Conservation (phyloP, 2,329 filamentous ascomycete genomes). For the Phyllosticta ampelicida region DNA sequence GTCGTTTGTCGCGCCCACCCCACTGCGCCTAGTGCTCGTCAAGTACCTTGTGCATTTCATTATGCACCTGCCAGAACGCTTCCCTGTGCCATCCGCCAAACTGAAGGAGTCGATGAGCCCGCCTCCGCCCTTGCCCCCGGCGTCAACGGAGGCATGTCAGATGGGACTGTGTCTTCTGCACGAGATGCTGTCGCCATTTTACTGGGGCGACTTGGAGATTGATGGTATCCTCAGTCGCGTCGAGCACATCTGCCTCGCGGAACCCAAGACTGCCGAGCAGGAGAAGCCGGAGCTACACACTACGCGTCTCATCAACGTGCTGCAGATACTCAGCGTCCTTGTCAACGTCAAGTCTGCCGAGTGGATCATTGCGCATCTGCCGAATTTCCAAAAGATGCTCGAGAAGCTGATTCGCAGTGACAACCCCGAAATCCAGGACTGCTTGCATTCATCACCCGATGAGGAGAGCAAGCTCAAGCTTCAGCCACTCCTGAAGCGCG, state of each 20-base stretch:
- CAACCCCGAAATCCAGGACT: constrained; percentile 87
- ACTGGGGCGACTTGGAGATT: constrained; percentile 86
- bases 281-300: constrained; percentile 58
- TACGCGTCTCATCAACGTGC: constrained; percentile 82
- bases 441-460: constrained; percentile 64
- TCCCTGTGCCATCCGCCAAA: constrained; percentile 56
- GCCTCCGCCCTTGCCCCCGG: constrained; percentile 33
- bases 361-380: constrained; percentile 74
- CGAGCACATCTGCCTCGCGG: constrained; percentile 71
- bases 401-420: constrained; percentile 85
- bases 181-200: constrained; percentile 73
- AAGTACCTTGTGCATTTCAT: constrained; percentile 97
- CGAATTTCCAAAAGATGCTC: constrained; percentile 72
- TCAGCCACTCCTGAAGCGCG: constrained; percentile 64
- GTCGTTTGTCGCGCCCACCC: constrained; percentile 32
- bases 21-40: constrained; percentile 67
- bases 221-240: constrained; percentile 79
- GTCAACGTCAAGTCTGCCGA: constrained; percentile 80
- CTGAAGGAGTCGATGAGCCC: constrained; percentile 40
- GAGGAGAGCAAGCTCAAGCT: constrained; percentile 54
- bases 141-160: constrained; percentile 68
- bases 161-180: constrained; percentile 73
- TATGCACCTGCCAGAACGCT: constrained; percentile 77
- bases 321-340: constrained; percentile 85
- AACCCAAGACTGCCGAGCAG: constrained; percentile 42